These are phyloP conservation scores for Aristolochia californica DNA, from an alignment of 164 flowering plant genomes.

Conservation along the genomic window DNA sequence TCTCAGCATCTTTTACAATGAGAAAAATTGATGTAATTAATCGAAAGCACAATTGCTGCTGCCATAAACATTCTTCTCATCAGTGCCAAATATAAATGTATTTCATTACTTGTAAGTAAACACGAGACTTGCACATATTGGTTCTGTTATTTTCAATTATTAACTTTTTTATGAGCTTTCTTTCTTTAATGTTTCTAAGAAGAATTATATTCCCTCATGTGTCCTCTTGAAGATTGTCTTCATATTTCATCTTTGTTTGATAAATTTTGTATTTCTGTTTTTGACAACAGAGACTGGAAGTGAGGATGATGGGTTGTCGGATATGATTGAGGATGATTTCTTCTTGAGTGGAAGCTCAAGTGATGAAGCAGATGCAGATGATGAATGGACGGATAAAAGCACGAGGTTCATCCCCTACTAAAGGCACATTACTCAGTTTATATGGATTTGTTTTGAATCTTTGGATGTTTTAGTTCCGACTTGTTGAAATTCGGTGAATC, in stretches of 20 bases:
- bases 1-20: background rate
- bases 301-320: conserved; percentile 90
- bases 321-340: conserved; percentile 91
- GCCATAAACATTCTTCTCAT: too few species aligned
- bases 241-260: background rate
- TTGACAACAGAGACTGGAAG: conserved; percentile 78
- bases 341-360: conserved; percentile 81
- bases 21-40: background rate
- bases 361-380: conserved; percentile 97
- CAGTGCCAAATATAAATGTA: too few species aligned
- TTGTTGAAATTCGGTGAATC: too few species aligned
- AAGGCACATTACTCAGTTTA: too few species aligned
- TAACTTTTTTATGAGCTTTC: too few species aligned
- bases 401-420: conserved; percentile 34
- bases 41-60: background rate
- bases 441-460: too few species aligned
- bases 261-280: too few species aligned
- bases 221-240: background rate
- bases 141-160: too few species aligned
- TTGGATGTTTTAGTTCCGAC: too few species aligned
- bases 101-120: too few species aligned
- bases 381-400: conserved; percentile 94
- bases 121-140: too few species aligned
- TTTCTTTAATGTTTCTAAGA: too few species aligned
- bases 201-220: background rate